Evolutionary conservation across 306 rosid species (phyloP).

Genomic region (Lupinus albus): DNA sequence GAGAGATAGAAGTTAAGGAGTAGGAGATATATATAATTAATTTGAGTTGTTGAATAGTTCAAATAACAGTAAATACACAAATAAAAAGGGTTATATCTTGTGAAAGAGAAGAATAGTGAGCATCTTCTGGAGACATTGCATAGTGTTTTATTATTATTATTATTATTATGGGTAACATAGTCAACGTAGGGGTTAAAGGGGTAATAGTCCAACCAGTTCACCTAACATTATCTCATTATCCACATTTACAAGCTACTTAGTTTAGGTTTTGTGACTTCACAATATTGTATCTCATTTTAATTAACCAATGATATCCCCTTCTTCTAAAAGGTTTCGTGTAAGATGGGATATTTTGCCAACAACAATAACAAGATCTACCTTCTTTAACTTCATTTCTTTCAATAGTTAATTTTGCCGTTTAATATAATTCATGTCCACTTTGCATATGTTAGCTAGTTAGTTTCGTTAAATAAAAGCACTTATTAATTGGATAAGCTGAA

Average conservation of each 20-base stretch:
- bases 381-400: slow-evolving; percentile 35
- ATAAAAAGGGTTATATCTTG: too few species aligned
- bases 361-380: slow-evolving; percentile 24
- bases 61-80: too few species aligned
- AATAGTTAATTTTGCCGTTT: slow-evolving; percentile 6
- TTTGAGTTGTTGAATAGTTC: too few species aligned
- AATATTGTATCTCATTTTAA: slow-evolving; percentile 22
- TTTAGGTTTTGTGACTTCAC: not conserved
- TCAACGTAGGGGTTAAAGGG: slow-evolving; percentile 56
- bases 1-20: too few species aligned
- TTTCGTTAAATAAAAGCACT: slow-evolving; percentile 37
- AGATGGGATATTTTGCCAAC: slow-evolving; percentile 33
- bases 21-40: too few species aligned
- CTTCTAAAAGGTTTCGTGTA: slow-evolving; percentile 38
- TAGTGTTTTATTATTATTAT: slow-evolving; percentile 13
- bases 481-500: slow-evolving; percentile 23
- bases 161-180: slow-evolving; percentile 39
- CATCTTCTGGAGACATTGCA: not conserved
- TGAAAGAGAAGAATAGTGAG: too few species aligned
- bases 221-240: slow-evolving; percentile 51
- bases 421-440: slow-evolving; percentile 2
- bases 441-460: slow-evolving; percentile 25
- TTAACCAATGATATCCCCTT: slow-evolving; percentile 9
- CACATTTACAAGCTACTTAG: slow-evolving; percentile 45
- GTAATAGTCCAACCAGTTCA: slow-evolving; percentile 38